Conservation (phyloP, 2,329 filamentous ascomycete genomes). For the Neopestalotiopsis rosae region DNA sequence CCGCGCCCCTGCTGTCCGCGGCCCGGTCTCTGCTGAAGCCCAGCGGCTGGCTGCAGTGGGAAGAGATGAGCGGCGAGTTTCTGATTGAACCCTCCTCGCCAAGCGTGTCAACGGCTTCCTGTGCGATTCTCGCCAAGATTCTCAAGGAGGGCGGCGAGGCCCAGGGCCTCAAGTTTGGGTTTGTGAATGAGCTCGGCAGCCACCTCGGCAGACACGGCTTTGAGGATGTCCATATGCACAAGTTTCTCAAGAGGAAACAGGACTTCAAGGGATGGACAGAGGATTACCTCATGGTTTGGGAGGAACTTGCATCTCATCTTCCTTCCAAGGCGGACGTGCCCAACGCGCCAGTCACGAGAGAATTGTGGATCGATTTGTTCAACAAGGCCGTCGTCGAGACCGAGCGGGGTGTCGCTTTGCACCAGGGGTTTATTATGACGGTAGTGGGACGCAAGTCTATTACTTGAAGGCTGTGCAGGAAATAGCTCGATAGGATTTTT, state of each 20-base stretch:
- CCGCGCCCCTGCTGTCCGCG: conserved; percentile 21
- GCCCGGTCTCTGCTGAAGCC: conserved; percentile 28
- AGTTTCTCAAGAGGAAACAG: conserved; percentile 12
- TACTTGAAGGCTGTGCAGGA: too few species aligned
- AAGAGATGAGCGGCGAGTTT: conserved; percentile 25
- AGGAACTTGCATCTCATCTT: conserved; percentile 28
- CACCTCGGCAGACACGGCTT: conserved; percentile 22
- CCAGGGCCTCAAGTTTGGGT: conserved; percentile 18
- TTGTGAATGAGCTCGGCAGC: conserved; percentile 19
- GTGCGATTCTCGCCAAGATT: conserved; percentile 22
- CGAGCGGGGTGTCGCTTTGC: conserved; percentile 29
- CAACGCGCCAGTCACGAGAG: conserved; percentile 25
- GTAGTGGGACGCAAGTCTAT: background rate
- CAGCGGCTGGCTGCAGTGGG: conserved; percentile 32
- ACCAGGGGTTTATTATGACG: conserved; percentile 10
- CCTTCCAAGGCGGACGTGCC: conserved; percentile 23
- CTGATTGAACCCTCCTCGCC: conserved; percentile 17
- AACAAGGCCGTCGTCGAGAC: conserved; percentile 28
- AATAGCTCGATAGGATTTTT: too few species aligned
- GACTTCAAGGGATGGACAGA: conserved; percentile 34
- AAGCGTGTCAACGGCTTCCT: conserved; percentile 13
- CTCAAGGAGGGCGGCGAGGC: conserved; percentile 18
- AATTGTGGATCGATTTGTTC: conserved; percentile 28
- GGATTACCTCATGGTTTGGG: conserved; percentile 32
- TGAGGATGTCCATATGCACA: conserved; percentile 14